These are phyloP conservation scores for Salix koriyanagi DNA, from an alignment of 345 rosid genomes.

Conservation along the genomic window DNA sequence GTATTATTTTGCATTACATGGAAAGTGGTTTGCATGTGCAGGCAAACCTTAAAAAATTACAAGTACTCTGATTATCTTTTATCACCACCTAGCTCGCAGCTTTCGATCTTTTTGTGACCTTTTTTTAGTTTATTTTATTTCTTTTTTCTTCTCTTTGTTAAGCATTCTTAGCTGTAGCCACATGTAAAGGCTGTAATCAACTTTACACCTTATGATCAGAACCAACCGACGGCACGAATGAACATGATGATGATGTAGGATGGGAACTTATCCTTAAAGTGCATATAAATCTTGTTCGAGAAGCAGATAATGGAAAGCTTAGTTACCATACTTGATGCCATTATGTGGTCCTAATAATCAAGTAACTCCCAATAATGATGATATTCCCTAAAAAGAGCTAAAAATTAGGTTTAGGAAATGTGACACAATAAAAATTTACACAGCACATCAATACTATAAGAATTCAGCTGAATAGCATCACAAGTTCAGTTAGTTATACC, in stretches of 20 bases:
- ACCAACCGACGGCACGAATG: background rate
- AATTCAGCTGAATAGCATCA: too few relatives aligned
- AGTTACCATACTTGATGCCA: background rate
- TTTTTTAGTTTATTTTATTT: too few relatives aligned
- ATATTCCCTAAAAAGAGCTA: too few relatives aligned
- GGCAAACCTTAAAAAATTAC: constrained; percentile 14
- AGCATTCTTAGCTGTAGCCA: constrained; percentile 19
- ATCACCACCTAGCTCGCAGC: background rate
- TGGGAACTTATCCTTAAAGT: background rate
- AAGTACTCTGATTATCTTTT: too few relatives aligned
- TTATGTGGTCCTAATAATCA: too few relatives aligned
- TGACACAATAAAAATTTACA: too few relatives aligned
- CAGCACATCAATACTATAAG: too few relatives aligned
- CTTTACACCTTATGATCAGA: background rate
- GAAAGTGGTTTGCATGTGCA: constrained; percentile 34
- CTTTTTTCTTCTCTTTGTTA: constrained; percentile 5
- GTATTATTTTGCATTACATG: background rate
- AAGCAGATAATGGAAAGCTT: background rate
- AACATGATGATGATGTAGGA: background rate
- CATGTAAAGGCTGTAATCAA: background rate
- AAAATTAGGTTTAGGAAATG: too few relatives aligned
- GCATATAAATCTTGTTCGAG: background rate
- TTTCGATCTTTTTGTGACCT: background rate
- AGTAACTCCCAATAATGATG: too few relatives aligned
- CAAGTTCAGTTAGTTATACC: too few relatives aligned